Percentiles rank a stretch among this genome's conserved stretches.
phyloP scores from a whole-genome alignment of 2,329 filamentous ascomycete species.

The Ophiobolus disseminans region DNA sequence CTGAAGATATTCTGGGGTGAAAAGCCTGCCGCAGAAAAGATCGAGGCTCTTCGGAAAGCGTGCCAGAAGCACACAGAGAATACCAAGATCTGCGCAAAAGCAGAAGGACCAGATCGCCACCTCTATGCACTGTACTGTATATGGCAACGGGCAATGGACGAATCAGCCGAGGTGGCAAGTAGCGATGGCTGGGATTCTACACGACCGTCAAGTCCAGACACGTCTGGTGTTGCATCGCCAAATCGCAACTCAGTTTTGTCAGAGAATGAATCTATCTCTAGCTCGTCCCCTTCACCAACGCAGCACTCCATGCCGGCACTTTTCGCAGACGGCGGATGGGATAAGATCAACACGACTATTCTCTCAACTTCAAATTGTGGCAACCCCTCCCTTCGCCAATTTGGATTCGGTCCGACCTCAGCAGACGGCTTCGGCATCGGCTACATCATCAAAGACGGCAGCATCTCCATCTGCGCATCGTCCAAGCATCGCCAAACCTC shows the following conservation, averaged over 20 bases:
- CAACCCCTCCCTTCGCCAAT: constrained; percentile 91
- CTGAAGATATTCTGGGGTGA: constrained; percentile 95
- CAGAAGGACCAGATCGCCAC: constrained; percentile 89
- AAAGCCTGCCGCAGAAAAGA: constrained; percentile 79
- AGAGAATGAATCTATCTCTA: constrained; percentile 55
- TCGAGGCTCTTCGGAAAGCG: constrained; percentile 83
- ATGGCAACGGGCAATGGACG: constrained; percentile 89
- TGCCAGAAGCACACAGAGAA: constrained; percentile 81
- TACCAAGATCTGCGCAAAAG: constrained; percentile 87
- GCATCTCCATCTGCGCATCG: constrained; percentile 87
- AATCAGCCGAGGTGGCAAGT: constrained; percentile 65
- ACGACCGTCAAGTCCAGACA: constrained; percentile 60
- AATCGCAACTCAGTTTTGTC: constrained; percentile 60
- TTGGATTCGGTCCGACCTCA: constrained; percentile 94
- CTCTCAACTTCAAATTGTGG: constrained; percentile 98
- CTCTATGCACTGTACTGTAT: constrained; percentile 93
- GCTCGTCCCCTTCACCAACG: constrained; percentile 59
- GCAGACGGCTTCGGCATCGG: constrained; percentile 96
- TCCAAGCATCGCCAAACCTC: constrained; percentile 94
- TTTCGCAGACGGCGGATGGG: constrained; percentile 90
- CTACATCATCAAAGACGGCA: constrained; percentile 97
- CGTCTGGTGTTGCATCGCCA: constrained; percentile 61
- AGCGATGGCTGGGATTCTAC: constrained; percentile 60
- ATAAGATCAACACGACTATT: constrained; percentile 92
- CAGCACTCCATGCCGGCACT: constrained; percentile 71